Percentiles rank a stretch among this genome's conserved stretches.
Conservation (phyloP, 2,329 filamentous ascomycete species). For the Coniochaeta hoffmannii region DNA sequence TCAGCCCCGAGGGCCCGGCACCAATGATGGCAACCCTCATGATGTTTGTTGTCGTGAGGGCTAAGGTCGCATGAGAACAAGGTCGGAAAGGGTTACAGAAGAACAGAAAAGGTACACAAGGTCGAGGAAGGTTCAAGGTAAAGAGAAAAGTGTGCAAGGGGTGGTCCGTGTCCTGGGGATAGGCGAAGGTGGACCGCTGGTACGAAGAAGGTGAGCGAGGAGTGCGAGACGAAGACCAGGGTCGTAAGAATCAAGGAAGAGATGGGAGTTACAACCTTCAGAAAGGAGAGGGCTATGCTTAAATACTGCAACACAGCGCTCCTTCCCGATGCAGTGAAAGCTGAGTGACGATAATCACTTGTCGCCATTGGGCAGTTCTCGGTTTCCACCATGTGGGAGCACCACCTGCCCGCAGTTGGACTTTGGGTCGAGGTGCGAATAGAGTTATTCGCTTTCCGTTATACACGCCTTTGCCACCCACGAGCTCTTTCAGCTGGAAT, state of each 20-base stretch:
- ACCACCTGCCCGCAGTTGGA: too few relatives aligned
- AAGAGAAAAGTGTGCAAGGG: too few relatives aligned
- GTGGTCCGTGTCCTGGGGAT: neutral
- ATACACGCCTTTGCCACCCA: too few relatives aligned
- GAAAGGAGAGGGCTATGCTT: neutral
- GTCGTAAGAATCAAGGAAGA: neutral
- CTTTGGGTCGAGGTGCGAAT: too few relatives aligned
- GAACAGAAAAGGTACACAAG: neutral
- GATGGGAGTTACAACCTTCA: neutral
- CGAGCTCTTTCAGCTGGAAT: too few relatives aligned
- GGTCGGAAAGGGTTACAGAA: neutral
- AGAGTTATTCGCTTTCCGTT: too few relatives aligned
- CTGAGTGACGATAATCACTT: neutral
- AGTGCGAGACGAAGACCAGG: neutral
- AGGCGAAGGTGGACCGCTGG: neutral
- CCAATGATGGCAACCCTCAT: slow-evolving; percentile 35
- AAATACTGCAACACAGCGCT: neutral
- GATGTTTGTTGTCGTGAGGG: neutral
- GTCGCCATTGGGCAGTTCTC: neutral
- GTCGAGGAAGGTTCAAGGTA: neutral
- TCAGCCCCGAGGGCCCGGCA: slow-evolving; percentile 34
- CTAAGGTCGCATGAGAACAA: neutral
- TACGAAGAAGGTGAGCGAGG: neutral
- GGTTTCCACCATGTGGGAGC: neutral
- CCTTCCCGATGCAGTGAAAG: neutral